phyloP scores from a whole-genome alignment of 805 yeast species.

The Hanseniaspora opuntiae region DNA sequence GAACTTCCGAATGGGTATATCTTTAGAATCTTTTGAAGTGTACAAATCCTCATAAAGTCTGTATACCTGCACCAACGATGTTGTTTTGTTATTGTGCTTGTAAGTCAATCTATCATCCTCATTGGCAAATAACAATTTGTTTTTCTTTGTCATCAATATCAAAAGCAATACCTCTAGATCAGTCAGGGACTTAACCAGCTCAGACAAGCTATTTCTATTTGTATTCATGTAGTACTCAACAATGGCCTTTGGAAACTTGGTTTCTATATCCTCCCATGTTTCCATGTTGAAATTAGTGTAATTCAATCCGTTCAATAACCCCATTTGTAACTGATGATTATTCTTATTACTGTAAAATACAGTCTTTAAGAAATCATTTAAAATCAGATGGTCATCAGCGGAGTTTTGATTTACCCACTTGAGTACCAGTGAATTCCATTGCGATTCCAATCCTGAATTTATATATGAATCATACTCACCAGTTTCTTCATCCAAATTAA shows the following conservation, averaged over 20 bases:
- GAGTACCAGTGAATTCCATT: neutral
- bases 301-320: conserved; percentile 12
- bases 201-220: conserved; percentile 18
- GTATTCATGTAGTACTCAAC: conserved; percentile 23
- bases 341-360: neutral
- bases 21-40: neutral
- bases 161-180: conserved; percentile 59
- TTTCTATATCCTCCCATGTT: neutral
- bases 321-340: neutral
- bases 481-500: conserved; percentile 23
- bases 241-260: neutral
- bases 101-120: neutral
- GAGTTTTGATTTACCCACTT: neutral
- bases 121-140: neutral
- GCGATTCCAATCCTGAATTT: neutral
- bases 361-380: neutral
- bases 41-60: neutral
- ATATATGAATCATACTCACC: conserved; percentile 12
- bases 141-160: conserved; percentile 54
- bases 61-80: neutral
- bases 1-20: neutral
- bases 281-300: neutral
- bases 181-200: conserved; percentile 34
- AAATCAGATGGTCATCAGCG: conserved; percentile 19
- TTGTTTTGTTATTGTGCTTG: neutral